phyloP scores from a whole-genome alignment of 257 asterid genomes.

The Thymus mandschuricus region DNA sequence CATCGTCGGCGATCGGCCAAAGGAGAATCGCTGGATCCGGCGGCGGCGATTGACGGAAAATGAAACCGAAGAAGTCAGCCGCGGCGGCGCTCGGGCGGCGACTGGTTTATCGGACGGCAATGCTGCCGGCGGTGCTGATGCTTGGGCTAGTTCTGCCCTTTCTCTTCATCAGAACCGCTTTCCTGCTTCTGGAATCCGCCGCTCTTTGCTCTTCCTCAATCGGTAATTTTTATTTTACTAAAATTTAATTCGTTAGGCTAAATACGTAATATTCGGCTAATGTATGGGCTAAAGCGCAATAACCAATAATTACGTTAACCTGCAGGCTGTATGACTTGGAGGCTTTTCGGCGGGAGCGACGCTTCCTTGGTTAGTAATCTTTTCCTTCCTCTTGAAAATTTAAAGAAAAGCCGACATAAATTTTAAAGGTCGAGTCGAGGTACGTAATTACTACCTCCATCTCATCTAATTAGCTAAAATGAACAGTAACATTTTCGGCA shows the following conservation, averaged over 20 bases:
- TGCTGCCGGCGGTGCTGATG: slow-evolving; percentile 44
- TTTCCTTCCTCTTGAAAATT: not conserved
- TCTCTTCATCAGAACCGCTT: slow-evolving; percentile 60
- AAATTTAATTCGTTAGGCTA: not conserved
- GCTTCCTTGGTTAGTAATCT: slow-evolving; percentile 48
- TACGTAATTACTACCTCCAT: too few species aligned
- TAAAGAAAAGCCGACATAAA: too few species aligned
- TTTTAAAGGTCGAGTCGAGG: too few species aligned
- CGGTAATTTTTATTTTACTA: slow-evolving; percentile 37
- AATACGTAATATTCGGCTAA: slow-evolving; percentile 19
- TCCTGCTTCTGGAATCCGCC: slow-evolving; percentile 71
- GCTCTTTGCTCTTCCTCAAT: slow-evolving; percentile 66
- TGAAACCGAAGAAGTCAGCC: slow-evolving; percentile 40
- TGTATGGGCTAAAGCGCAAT: slow-evolving; percentile 2
- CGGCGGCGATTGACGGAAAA: slow-evolving; percentile 10
- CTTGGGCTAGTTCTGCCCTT: slow-evolving; percentile 59
- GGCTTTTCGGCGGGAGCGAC: slow-evolving; percentile 76
- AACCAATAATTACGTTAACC: not conserved
- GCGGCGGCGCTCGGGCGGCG: slow-evolving; percentile 42
- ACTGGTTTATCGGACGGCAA: slow-evolving; percentile 46
- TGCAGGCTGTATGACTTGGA: slow-evolving; percentile 72
- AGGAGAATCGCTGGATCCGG: slow-evolving; percentile 13
- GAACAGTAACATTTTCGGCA: too few species aligned
- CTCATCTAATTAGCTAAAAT: too few species aligned
- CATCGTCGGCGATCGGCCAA: slow-evolving; percentile 1